These are phyloP conservation scores for Corylus heterophylla DNA, from an alignment of 306 rosid species.

Conservation along the genomic window DNA sequence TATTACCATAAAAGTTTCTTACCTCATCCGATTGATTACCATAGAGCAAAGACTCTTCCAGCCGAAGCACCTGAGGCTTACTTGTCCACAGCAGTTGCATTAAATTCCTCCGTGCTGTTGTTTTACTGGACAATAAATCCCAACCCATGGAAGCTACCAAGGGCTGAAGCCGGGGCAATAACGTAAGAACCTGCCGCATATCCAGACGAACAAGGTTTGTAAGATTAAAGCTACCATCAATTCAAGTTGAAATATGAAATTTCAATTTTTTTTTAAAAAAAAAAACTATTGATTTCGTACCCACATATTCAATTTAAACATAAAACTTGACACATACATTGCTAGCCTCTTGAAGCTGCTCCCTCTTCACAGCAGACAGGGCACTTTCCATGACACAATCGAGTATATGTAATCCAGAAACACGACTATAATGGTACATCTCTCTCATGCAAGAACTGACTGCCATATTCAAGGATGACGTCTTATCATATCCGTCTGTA, in stretches of 20 bases:
- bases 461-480: slow-evolving; percentile 41
- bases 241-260: slow-evolving; percentile 18
- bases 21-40: slow-evolving; percentile 85
- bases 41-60: slow-evolving; percentile 83
- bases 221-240: slow-evolving; percentile 23
- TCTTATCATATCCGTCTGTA: slow-evolving; percentile 37
- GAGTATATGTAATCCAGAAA: slow-evolving; percentile 80
- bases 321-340: slow-evolving; percentile 64
- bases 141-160: slow-evolving; percentile 96
- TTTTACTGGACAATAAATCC: slow-evolving; percentile 86
- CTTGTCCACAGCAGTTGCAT: slow-evolving; percentile 93
- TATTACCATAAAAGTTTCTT: slow-evolving; percentile 35
- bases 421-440: slow-evolving; percentile 91
- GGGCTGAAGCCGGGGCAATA: slow-evolving; percentile 95
- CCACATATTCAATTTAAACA: slow-evolving; percentile 34
- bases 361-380: slow-evolving; percentile 83
- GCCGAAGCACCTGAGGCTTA: slow-evolving; percentile 75
- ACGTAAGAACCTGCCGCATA: slow-evolving; percentile 61
- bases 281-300: slow-evolving; percentile 12
- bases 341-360: slow-evolving; percentile 86
- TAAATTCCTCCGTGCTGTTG: slow-evolving; percentile 71
- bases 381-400: slow-evolving; percentile 89
- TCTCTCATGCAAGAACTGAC: slow-evolving; percentile 65
- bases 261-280: not conserved
- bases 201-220: slow-evolving; percentile 5